A percentile compares a stretch with the other conserved stretches of the same genome.
phyloP scores from a whole-genome alignment of 225 moss, liverwort and hornwort genomes.

The Marchantia paleacea region DNA sequence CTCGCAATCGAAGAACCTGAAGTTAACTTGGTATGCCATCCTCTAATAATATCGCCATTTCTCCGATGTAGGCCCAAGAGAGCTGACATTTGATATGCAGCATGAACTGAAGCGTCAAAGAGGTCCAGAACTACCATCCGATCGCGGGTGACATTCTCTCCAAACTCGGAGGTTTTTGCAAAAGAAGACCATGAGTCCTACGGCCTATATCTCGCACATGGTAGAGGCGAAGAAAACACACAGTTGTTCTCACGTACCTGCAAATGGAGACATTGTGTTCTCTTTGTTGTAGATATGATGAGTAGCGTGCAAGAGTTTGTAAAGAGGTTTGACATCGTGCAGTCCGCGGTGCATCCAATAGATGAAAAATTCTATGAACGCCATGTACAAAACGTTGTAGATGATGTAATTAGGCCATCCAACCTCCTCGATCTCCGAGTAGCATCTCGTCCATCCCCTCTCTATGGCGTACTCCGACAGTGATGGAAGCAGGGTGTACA shows the following conservation, averaged over 20 bases:
- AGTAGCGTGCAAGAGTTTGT: conserved; percentile 83
- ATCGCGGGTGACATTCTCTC: background rate
- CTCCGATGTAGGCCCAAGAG: no score
- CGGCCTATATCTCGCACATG: background rate
- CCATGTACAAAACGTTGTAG: conserved; percentile 52
- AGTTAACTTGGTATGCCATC: background rate
- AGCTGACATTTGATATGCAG: no score
- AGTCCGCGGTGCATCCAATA: conserved; percentile 91
- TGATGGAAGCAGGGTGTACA: conserved; percentile 72
- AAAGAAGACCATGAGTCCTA: background rate
- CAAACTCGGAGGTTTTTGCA: background rate
- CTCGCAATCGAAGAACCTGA: background rate
- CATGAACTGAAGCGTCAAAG: no score
- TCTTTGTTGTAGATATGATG: conserved; percentile 99
- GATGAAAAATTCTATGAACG: conserved; percentile 72
- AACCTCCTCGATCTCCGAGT: conserved; percentile 62
- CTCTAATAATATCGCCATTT: background rate
- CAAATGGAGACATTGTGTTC: conserved; percentile 95
- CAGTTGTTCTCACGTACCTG: conserved; percentile 50
- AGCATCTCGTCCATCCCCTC: conserved; percentile 84
- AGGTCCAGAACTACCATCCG: no score
- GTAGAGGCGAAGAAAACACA: background rate
- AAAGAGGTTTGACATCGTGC: conserved; percentile 94
- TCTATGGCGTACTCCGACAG: conserved; percentile 76
- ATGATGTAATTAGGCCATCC: conserved; percentile 69